Evolutionary conservation across 2,329 filamentous ascomycete species (phyloP).

Genomic region (Dactylellina leptospora): DNA sequence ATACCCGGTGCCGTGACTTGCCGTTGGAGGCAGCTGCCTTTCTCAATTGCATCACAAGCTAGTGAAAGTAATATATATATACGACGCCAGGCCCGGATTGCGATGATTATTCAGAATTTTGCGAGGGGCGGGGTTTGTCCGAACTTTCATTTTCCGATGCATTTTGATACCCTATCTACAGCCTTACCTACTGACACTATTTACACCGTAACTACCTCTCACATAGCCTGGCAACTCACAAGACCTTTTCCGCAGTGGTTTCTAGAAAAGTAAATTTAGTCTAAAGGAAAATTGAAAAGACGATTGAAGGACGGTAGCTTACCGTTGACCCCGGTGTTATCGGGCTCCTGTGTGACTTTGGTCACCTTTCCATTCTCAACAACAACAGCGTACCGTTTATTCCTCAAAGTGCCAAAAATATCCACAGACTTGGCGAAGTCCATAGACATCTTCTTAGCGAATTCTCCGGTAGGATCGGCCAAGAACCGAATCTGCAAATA

Average conservation of each 20-base stretch:
- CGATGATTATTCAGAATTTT: conserved; percentile 27
- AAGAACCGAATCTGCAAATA: conserved; percentile 54
- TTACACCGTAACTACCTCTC: not conserved
- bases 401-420: conserved; percentile 56
- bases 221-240: conserved; percentile 1
- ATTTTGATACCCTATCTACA: not conserved
- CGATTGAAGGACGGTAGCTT: conserved; percentile 3
- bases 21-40: not conserved
- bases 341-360: conserved; percentile 55
- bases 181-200: conserved; percentile 5
- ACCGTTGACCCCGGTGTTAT: conserved; percentile 57
- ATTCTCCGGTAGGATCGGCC: conserved; percentile 54
- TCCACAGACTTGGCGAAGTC: conserved; percentile 54
- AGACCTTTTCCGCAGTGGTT: conserved; percentile 41
- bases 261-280: conserved; percentile 9
- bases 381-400: conserved; percentile 56
- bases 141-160: not conserved
- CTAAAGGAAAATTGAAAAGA: not conserved
- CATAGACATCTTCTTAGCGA: conserved; percentile 56
- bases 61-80: not conserved
- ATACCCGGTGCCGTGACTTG: conserved; percentile 33
- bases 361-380: conserved; percentile 56
- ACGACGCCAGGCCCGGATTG: conserved; percentile 5
- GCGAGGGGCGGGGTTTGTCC: not conserved
- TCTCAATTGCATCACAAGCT: conserved; percentile 23